Percentiles rank a stretch among this genome's conserved stretches.
phyloP scores from a whole-genome alignment of 805 yeast species.

The Sungouiozyma intestinalis region DNA sequence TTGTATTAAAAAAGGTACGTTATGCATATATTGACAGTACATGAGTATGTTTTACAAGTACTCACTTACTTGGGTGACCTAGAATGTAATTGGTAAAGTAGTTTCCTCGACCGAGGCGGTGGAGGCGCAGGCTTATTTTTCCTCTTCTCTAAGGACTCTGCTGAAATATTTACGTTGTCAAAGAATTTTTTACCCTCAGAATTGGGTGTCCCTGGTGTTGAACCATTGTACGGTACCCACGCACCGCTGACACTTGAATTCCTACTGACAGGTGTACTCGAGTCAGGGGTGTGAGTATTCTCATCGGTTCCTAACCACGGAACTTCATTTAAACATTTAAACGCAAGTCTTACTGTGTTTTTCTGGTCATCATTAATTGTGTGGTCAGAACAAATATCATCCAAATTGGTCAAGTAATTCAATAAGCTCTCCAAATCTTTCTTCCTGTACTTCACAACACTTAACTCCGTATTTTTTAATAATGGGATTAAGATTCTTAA shows the following conservation, averaged over 20 bases:
- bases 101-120: slow-evolving; percentile 26
- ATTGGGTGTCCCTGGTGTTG: slow-evolving; percentile 2
- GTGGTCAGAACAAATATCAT: slow-evolving; percentile 18
- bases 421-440: slow-evolving; percentile 44
- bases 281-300: background rate
- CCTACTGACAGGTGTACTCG: slow-evolving; percentile 9
- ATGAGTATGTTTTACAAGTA: background rate
- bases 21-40: no score
- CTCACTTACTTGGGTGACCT: slow-evolving; percentile 1
- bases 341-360: slow-evolving; percentile 35
- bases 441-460: slow-evolving; percentile 45
- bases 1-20: no score
- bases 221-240: slow-evolving; percentile 10
- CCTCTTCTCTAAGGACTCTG: slow-evolving; percentile 29
- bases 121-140: slow-evolving; percentile 24
- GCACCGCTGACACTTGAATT: slow-evolving; percentile 16
- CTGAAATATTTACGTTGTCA: slow-evolving; percentile 18
- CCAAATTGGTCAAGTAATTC: slow-evolving; percentile 31
- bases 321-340: slow-evolving; percentile 27
- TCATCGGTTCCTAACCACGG: slow-evolving; percentile 23
- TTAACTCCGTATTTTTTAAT: slow-evolving; percentile 52
- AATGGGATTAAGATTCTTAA: slow-evolving; percentile 67
- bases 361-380: slow-evolving; percentile 19
- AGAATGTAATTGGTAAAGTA: slow-evolving; percentile 19
- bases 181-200: slow-evolving; percentile 1